A percentile compares a stretch with the other conserved stretches of the same genome.
phyloP scores from a whole-genome alignment of 2,329 filamentous ascomycete genomes.

The Coniochaeta sp. region DNA sequence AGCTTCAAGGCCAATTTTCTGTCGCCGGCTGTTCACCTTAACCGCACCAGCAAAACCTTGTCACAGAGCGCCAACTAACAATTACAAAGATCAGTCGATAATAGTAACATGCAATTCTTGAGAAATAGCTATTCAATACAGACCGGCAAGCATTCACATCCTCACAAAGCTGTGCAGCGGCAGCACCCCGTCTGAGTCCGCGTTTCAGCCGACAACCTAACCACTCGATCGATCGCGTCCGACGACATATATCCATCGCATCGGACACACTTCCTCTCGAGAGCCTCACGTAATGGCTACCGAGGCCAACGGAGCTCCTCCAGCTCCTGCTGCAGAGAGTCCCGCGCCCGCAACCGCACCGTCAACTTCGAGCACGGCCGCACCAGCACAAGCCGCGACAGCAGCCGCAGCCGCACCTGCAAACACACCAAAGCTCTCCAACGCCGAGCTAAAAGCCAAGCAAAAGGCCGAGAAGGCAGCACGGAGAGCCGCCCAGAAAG shows the following conservation, averaged over 20 bases:
- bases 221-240: background rate
- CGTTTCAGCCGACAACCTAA: background rate
- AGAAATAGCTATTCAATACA: background rate
- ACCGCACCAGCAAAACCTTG: background rate
- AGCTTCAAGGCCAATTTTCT: background rate
- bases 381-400: conserved; percentile 7
- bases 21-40: background rate
- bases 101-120: background rate
- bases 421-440: conserved; percentile 49
- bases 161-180: background rate
- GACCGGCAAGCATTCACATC: background rate
- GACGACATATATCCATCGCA: background rate
- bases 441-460: conserved; percentile 78
- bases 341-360: background rate
- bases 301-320: conserved; percentile 9
- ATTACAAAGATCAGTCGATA: background rate
- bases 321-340: conserved; percentile 6
- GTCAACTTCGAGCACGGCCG: too few relatives aligned
- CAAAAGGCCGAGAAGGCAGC: conserved; percentile 90
- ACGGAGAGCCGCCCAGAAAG: conserved; percentile 65
- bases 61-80: background rate
- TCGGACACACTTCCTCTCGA: background rate
- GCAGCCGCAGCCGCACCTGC: conserved; percentile 17
- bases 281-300: conserved; percentile 10
- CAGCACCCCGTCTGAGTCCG: background rate